Conservation (phyloP, 139 green algal genomes). For the Desmodesmus armatus region DNA sequence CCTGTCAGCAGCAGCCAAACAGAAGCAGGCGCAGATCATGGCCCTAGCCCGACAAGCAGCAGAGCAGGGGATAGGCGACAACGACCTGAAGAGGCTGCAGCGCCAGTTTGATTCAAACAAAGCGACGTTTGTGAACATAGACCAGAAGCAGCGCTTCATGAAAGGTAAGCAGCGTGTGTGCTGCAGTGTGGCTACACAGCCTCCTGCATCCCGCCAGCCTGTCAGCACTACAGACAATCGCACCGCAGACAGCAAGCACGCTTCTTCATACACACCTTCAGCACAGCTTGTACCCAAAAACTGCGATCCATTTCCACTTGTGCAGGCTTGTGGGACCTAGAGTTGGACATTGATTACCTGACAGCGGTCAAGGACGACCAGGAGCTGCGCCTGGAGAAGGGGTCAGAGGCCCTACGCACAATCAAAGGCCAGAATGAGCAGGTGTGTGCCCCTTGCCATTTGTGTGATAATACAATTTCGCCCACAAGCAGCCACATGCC, state of each 20-base stretch:
- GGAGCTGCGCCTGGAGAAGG: slow-evolving; percentile 30
- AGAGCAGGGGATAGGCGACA: slow-evolving; percentile 37
- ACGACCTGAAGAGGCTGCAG: slow-evolving; percentile 47
- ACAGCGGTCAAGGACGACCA: slow-evolving; percentile 21
- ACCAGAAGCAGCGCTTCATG: slow-evolving; percentile 52
- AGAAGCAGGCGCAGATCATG: slow-evolving; percentile 35
- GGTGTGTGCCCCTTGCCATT: no score
- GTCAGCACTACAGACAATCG: background rate
- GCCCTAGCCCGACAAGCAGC: slow-evolving; percentile 12
- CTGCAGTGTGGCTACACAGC: background rate
- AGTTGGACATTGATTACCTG: slow-evolving; percentile 22
- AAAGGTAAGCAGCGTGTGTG: slow-evolving; percentile 2
- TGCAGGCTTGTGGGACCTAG: slow-evolving; percentile 20
- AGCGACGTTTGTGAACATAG: slow-evolving; percentile 44
- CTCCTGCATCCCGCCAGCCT: background rate
- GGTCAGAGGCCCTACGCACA: slow-evolving; percentile 8
- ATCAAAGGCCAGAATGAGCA: slow-evolving; percentile 43
- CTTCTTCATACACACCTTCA: no score
- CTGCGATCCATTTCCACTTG: background rate
- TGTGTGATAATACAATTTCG: no score
- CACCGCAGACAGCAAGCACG: background rate
- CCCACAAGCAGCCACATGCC: background rate
- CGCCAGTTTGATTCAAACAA: slow-evolving; percentile 48
- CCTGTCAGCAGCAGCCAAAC: slow-evolving; percentile 15
- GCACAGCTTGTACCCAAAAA: no score